Evolutionary conservation across 331 rosid genomes (phyloP).

Genomic region (Spiraea crenata): DNA sequence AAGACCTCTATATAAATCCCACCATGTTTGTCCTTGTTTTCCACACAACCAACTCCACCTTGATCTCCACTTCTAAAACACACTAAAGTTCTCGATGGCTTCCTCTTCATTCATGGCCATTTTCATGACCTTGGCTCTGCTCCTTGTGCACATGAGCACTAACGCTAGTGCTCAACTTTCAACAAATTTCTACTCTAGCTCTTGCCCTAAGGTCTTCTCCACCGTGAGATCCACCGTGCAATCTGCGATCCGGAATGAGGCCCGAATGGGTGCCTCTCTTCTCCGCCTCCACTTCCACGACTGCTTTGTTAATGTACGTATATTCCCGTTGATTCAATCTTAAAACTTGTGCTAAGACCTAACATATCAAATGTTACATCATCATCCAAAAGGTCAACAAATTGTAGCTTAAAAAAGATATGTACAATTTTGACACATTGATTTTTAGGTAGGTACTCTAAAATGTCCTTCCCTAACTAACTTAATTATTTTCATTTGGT

Average conservation of each 20-base stretch:
- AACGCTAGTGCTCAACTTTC: slow-evolving; percentile 54
- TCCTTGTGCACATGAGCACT: slow-evolving; percentile 31
- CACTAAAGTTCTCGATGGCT: slow-evolving; percentile 35
- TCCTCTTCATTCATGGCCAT: slow-evolving; percentile 23
- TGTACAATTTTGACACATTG: background rate
- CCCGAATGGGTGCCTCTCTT: slow-evolving; percentile 93
- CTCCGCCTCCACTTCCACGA: slow-evolving; percentile 93
- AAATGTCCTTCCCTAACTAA: background rate
- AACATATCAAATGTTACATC: background rate
- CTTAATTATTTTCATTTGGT: background rate
- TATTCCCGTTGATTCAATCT: too few relatives aligned
- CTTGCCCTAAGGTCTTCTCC: slow-evolving; percentile 66
- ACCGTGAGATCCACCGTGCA: slow-evolving; percentile 50
- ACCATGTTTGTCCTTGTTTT: background rate
- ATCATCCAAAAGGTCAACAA: slow-evolving; percentile 8
- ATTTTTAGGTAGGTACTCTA: background rate
- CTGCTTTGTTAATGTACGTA: slow-evolving; percentile 78
- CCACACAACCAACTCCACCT: background rate
- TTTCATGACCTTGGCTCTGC: slow-evolving; percentile 14
- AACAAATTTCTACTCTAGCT: slow-evolving; percentile 39
- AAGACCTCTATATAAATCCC: slow-evolving; percentile 37
- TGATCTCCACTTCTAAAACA: background rate
- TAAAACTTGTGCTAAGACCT: too few relatives aligned
- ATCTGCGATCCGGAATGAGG: slow-evolving; percentile 59
- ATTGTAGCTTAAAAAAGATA: background rate